Base-by-base conservation (phyloP, 768 basidiomycete species). In the Hypsizygus marmoreus region DNA sequence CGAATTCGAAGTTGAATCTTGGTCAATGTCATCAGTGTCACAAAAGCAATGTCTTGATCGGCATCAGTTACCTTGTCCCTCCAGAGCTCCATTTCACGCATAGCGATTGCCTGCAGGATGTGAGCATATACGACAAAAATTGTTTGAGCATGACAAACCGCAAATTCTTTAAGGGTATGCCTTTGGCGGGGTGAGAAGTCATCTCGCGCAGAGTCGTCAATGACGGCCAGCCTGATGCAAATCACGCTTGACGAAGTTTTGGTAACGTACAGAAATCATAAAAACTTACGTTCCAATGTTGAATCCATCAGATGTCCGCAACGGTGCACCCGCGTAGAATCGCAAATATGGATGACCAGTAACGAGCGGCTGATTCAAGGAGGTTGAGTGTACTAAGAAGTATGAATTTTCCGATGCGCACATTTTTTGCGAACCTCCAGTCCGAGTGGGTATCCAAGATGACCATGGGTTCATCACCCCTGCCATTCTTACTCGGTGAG, bases 51-150 rank as follows among this genome's bases (percentile, higher is more conserved):
- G 40, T 13, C 35, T 13, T 26, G 24, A 47, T 23, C 1, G 16
- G 19, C 3, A 12, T 45, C 62, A 31, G 45, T n/a, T n/a, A 88
- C 89, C 75, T 97, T 95, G 64, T 97, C 94, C 48, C 86, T 74
- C 93, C 93, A 97, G 2, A 97, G 71, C 62, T 97, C 95, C 84
- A 97, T 83, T 65, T 97, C 95, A 26, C 95, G 81, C 86, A 97
- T 91, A 13, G 86, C 86, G 45, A 97, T 85, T 2, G 90, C 91
- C 74, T 75, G 45, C 17, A 40, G 13, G 5, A 75, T 31, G 7
- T n/a, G n/a, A 40, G 31, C 12, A 30, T 38, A 12, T 3, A 20
- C 14, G 5, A 36, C 14, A 9, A 11, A 29, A 4, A 43, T 45
- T 40, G 8, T 28, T n/a, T 14, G 25, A 43, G 22, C 51, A 75